A percentile compares a stretch with the other conserved stretches of the same genome.
Evolutionary conservation across 495 filamentous ascomycete species (phyloP).

Genomic region (Xylaria flabelliformis): DNA sequence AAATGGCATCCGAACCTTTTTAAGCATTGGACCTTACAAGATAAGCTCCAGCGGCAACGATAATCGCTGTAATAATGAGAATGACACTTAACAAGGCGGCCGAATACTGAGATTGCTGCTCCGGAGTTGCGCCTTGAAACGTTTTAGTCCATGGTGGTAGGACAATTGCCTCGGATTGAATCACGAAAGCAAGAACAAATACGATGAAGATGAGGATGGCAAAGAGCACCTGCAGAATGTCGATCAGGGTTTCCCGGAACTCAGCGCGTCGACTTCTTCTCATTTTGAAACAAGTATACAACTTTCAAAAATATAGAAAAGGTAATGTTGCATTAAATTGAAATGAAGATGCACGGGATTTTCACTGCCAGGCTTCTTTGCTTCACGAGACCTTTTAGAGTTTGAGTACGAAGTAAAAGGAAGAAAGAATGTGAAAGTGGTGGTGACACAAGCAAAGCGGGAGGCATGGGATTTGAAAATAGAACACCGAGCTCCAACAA

Average conservation of each 20-base stretch:
- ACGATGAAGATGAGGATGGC: conserved; percentile 35
- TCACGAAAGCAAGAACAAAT: conserved; percentile 37
- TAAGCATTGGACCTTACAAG: conserved; percentile 9
- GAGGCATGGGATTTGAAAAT: conserved; percentile 17
- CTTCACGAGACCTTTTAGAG: conserved; percentile 12
- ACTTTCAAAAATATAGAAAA: not conserved
- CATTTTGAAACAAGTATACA: not conserved
- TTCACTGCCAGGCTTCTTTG: not conserved
- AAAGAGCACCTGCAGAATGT: conserved; percentile 34
- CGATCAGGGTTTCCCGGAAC: conserved; percentile 29
- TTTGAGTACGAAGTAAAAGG: not conserved
- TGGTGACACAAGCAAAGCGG: not conserved
- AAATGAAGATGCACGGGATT: not conserved
- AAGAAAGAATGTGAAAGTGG: not conserved
- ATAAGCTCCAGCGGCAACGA: conserved; percentile 9
- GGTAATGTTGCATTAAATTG: not conserved
- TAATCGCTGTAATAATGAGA: conserved; percentile 20
- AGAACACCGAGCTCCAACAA: not conserved
- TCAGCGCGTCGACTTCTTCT: conserved; percentile 25
- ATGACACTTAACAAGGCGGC: conserved; percentile 27
- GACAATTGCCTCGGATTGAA: conserved; percentile 27
- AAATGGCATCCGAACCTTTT: not conserved
- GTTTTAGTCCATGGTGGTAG: conserved; percentile 40
- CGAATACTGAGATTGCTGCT: conserved; percentile 28
- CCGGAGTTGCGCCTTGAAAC: conserved; percentile 33